Conservation (phyloP, 2,329 filamentous ascomycete species). For the Colletotrichum spinosum region DNA sequence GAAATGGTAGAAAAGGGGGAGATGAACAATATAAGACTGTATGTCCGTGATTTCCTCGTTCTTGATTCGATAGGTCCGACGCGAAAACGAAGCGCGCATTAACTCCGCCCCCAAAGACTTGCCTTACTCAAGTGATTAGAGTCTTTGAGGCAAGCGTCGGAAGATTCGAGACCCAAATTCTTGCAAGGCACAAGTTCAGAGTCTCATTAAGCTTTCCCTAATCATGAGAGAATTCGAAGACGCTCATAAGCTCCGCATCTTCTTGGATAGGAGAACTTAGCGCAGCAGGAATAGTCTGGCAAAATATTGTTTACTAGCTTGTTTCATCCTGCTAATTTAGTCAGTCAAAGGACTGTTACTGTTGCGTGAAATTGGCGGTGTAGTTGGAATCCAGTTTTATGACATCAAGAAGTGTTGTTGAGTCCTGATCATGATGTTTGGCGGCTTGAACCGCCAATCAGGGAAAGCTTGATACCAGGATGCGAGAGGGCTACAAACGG, state of each 20-base stretch:
- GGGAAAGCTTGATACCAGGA: neutral
- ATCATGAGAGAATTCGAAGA: neutral
- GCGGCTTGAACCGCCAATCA: neutral
- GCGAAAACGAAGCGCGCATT: no score
- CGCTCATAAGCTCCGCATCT: neutral
- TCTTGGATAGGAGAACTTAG: neutral
- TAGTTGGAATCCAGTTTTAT: neutral
- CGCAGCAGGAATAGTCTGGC: neutral
- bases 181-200: neutral
- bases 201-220: neutral
- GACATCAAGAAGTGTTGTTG: neutral
- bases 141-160: neutral
- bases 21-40: conserved; percentile 3
- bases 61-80: no score
- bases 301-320: conserved; percentile 6
- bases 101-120: neutral
- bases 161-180: neutral
- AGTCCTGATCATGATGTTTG: neutral
- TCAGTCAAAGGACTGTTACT: no score
- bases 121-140: conserved; percentile 4
- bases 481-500: neutral
- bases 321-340: neutral
- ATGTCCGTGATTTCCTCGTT: neutral
- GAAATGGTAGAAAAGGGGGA: neutral
- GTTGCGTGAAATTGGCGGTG: no score